phyloP scores from a whole-genome alignment of 495 filamentous ascomycete species.

The Talaromyces borbonicus region DNA sequence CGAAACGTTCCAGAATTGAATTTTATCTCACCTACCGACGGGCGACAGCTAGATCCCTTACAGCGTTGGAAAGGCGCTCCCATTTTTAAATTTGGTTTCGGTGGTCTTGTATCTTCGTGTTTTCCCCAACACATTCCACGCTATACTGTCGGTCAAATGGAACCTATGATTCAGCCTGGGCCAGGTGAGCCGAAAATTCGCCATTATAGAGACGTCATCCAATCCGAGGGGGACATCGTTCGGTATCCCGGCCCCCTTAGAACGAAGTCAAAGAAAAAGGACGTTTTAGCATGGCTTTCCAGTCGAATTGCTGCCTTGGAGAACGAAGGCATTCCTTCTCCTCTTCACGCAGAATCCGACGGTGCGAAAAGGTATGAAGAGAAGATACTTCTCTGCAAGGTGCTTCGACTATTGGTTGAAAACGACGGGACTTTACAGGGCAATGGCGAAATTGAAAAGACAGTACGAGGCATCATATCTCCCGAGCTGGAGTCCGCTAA shows the following conservation, averaged over 20 bases:
- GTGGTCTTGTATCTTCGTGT: slow-evolving; percentile 69
- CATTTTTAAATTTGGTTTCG: slow-evolving; percentile 79
- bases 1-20: slow-evolving; percentile 36
- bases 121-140: slow-evolving; percentile 86
- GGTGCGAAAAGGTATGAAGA: slow-evolving; percentile 67
- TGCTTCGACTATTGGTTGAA: slow-evolving; percentile 71
- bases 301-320: slow-evolving; percentile 64
- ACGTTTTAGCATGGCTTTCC: slow-evolving; percentile 71
- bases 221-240: slow-evolving; percentile 56
- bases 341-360: slow-evolving; percentile 39
- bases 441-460: slow-evolving; percentile 59
- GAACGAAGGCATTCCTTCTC: slow-evolving; percentile 41
- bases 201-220: slow-evolving; percentile 57
- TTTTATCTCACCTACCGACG: slow-evolving; percentile 63
- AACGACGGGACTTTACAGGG: slow-evolving; percentile 75
- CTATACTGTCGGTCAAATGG: slow-evolving; percentile 60
- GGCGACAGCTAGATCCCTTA: slow-evolving; percentile 67
- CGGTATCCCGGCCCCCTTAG: slow-evolving; percentile 87
- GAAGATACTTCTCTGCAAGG: slow-evolving; percentile 78
- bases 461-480: slow-evolving; percentile 62
- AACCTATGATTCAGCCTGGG: slow-evolving; percentile 71
- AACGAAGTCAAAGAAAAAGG: slow-evolving; percentile 90
- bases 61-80: slow-evolving; percentile 85
- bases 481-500: slow-evolving; percentile 43
- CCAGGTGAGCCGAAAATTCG: slow-evolving; percentile 76